Base-by-base conservation (phyloP, 2,329 filamentous ascomycete species). In the Hymenotorrendiella dingleyae region DNA sequence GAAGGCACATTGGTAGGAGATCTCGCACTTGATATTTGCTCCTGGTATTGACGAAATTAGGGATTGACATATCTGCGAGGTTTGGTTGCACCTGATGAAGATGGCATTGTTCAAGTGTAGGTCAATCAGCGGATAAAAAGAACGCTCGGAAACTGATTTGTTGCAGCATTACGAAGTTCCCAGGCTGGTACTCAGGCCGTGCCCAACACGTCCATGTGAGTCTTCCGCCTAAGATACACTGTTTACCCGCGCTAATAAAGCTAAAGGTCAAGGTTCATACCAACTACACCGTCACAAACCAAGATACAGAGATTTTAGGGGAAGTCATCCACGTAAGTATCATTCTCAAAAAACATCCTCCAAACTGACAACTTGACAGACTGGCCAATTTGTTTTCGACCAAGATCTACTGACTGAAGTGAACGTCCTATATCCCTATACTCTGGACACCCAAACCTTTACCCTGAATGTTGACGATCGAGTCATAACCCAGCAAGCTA, bases 321-420 rank as follows among this genome's bases (percentile, higher is more conserved):
- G 22, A 22, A 16, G 36, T 28, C 19, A 16, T 29, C 14, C 36
- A 38, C 21, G 36, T 38, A 17, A 28, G 36, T 29, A 12, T 14
- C n/a, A 5, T 29, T 21, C 23, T 20, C 22, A 27, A 8, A 12
- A 16, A 10, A 12, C 6, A 22, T 38, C 10, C 26, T 12, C 16
- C 3, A 17, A 6, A 3, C 21, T 10, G 10, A 14, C 9, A 19
- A 12, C 4, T 45, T 70, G 27, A 14, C 72, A 84, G 62, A 69
- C 82, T 29, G 79, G 79, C 21, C 79, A 84, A 59, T 59, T 80
- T 44, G 83, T 79, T 68, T 78, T 80, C 56, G 76, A 82, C 59
- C 74, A 82, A 58, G 66, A 69, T 50, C 70, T 84, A 12, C 71
- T 79, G 49, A 53, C 54, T 16, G 52, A 66, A 30, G 74, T 82